Base-by-base conservation (phyloP, 1,284 basidiomycete species). In the Boletellus deceptivus region DNA sequence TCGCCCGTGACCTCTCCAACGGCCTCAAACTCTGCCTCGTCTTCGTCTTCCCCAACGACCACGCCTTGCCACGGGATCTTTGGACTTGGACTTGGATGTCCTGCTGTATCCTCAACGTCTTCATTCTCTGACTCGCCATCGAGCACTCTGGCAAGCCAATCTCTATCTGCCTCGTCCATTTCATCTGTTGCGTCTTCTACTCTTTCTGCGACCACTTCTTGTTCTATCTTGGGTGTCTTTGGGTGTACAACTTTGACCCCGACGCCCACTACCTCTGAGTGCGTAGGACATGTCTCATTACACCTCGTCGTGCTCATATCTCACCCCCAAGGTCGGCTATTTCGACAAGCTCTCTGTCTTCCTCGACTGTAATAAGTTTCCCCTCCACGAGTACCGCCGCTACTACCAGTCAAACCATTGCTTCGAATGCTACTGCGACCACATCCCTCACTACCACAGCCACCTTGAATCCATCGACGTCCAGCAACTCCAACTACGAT, bases 341-440 rank as follows among this genome's bases (percentile, higher is more conserved):
- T 20, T 24, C 8, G 18, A 49, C 63, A 6, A 50, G 41, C 36
- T 38, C 52, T 17, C 17, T 38, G 4, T 50, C 50, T 9, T 45
- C 55, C 13, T 63, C 68, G 42, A 56, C 65, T 10, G 53, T 61
- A 25, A 67, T 70, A 33, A 64, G 43, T 31, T 67, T 70, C 55
- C 64, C 67, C 31, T 1, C 8, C 14, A 52, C 2, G 34, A 51
- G 20, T 33, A 38, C 51, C 13, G 6, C 27, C 4, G 3, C 38
- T 6, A 27, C 51, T 8, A 29, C 51, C 11, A 53, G 29, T 31
- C 25, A 2, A 9, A 48, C 48, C 8, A 9, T 6, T 27, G 24
- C 57, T 38, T 3, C 45, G 20, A 54, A 39, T 31, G 43, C 51
- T 29, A 37, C 57, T 13, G 13, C 27, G 6, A 52, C 62, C 37